Conservation (phyloP, 2,329 filamentous ascomycete genomes). For the Teratosphaeria epicoccoides region DNA sequence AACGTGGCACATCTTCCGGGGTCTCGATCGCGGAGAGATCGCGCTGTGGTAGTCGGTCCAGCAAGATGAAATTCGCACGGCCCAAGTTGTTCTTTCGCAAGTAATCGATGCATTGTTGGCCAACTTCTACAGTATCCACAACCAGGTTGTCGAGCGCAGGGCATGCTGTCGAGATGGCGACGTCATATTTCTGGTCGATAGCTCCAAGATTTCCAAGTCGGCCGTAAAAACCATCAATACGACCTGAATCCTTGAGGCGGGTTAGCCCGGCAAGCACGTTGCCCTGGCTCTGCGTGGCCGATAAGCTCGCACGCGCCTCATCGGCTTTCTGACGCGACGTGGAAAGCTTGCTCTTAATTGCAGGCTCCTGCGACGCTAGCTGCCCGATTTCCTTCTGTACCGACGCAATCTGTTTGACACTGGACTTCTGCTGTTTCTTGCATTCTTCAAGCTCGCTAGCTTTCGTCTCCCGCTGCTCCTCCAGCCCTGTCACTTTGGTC, state of each 20-base stretch:
- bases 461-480: constrained; percentile 62
- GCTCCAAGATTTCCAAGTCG: constrained; percentile 86
- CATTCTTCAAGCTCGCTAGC: constrained; percentile 63
- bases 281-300: constrained; percentile 77
- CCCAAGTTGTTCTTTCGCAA: constrained; percentile 94
- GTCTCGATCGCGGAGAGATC: constrained; percentile 74
- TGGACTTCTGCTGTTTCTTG: constrained; percentile 57
- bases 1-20: constrained; percentile 78
- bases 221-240: constrained; percentile 94
- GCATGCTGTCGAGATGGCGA: constrained; percentile 97
- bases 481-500: constrained; percentile 62
- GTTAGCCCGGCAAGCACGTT: constrained; percentile 76
- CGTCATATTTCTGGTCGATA: constrained; percentile 88
- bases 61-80: constrained; percentile 89
- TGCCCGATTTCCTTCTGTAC: constrained; percentile 63
- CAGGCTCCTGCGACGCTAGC: constrained; percentile 66
- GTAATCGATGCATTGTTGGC: constrained; percentile 96
- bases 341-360: constrained; percentile 73
- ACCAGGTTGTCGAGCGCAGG: constrained; percentile 89
- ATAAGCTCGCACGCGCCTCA: constrained; percentile 81
- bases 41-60: constrained; percentile 72
- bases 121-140: constrained; percentile 88
- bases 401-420: constrained; percentile 65
- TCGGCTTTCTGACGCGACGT: constrained; percentile 89
- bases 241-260: constrained; percentile 88